phyloP scores from a whole-genome alignment of 2,329 filamentous ascomycete species.

The Emydomyces testavorans region DNA sequence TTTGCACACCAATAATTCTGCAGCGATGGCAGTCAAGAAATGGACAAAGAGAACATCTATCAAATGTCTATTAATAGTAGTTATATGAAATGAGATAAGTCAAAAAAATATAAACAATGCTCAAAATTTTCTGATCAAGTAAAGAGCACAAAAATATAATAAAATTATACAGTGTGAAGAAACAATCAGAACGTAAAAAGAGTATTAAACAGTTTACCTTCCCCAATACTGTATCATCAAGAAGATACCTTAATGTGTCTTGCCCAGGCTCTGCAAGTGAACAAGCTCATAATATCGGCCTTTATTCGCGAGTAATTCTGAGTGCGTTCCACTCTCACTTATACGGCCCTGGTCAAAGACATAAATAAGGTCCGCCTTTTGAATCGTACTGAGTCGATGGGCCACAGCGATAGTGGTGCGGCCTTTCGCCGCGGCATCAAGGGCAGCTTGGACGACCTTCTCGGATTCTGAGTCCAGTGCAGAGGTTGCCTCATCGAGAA shows the following conservation, averaged over 20 bases:
- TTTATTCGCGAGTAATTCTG: conserved; percentile 56
- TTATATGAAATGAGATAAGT: no score
- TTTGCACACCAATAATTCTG: no score
- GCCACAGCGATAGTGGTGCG: conserved; percentile 90
- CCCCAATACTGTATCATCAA: background rate
- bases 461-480: conserved; percentile 42
- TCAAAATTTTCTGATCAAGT: no score
- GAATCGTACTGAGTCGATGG: conserved; percentile 82
- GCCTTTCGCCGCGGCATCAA: conserved; percentile 72
- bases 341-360: conserved; percentile 88
- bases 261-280: conserved; percentile 60
- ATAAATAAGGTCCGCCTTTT: conserved; percentile 88
- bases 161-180: background rate
- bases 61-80: no score
- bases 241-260: conserved; percentile 1
- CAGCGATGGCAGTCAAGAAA: no score
- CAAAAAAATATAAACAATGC: no score
- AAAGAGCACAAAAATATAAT: no score
- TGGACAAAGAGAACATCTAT: background rate
- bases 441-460: conserved; percentile 52
- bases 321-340: conserved; percentile 72
- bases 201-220: background rate
- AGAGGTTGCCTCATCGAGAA: conserved; percentile 64
- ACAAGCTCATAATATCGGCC: conserved; percentile 70
- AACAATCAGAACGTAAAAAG: background rate